These are phyloP conservation scores for Beauveria rudraprayagi DNA, from an alignment of 2,329 filamentous ascomycete genomes.

Conservation along the genomic window DNA sequence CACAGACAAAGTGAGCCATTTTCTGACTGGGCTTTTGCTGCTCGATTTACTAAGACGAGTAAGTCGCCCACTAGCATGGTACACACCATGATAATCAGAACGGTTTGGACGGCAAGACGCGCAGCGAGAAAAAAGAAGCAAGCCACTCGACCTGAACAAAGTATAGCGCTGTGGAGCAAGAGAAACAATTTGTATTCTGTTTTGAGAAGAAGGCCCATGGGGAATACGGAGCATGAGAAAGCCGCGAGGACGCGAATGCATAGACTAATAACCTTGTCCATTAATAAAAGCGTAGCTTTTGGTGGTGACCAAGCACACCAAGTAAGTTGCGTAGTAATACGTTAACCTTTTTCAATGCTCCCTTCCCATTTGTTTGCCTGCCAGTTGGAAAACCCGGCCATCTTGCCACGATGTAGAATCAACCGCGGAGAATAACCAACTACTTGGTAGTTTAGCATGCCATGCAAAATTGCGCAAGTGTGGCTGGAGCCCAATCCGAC, in stretches of 20 bases:
- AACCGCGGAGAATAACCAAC: background rate
- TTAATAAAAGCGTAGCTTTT: background rate
- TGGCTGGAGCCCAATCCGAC: background rate
- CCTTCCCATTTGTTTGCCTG: conserved; percentile 6
- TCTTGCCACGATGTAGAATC: background rate
- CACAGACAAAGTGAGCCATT: conserved; percentile 3
- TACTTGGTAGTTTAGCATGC: too few relatives aligned
- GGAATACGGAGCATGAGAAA: background rate
- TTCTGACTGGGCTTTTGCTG: background rate
- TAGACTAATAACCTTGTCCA: background rate
- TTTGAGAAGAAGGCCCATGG: background rate
- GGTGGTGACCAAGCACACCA: background rate
- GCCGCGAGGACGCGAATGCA: background rate
- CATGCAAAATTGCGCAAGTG: background rate
- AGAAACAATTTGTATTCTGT: too few relatives aligned
- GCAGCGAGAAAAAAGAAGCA: background rate
- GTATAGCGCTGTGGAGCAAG: conserved; percentile 4
- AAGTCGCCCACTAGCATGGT: background rate
- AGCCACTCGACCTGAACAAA: conserved; percentile 1
- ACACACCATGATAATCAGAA: background rate
- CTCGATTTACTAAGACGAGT: background rate
- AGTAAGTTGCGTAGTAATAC: background rate
- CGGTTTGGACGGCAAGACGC: background rate
- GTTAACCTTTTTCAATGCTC: background rate
- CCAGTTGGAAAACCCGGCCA: background rate